phyloP scores from a whole-genome alignment of 2,329 filamentous ascomycete genomes.

The Myriosclerotinia scirpicola region DNA sequence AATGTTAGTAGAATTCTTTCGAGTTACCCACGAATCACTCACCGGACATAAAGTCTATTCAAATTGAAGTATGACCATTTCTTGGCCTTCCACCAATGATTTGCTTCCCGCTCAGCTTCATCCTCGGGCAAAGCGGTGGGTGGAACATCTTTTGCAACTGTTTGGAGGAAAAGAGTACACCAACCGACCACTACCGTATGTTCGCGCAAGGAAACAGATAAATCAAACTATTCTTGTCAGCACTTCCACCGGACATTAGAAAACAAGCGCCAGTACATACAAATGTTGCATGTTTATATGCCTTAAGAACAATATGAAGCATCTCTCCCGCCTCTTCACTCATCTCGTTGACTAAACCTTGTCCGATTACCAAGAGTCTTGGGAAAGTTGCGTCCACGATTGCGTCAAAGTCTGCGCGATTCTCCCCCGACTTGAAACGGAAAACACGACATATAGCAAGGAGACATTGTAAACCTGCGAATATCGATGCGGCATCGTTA shows the following conservation, averaged over 20 bases:
- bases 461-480: conserved; percentile 90
- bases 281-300: conserved; percentile 98
- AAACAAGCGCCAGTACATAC: conserved; percentile 52
- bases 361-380: conserved; percentile 80
- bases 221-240: conserved; percentile 68
- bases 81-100: conserved; percentile 99
- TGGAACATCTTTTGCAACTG: conserved; percentile 82
- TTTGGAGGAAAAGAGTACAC: conserved; percentile 92
- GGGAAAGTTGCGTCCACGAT: conserved; percentile 92
- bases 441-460: conserved; percentile 94
- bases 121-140: conserved; percentile 76
- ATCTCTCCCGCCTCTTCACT: conserved; percentile 96
- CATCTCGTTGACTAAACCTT: conserved; percentile 83
- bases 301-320: conserved; percentile 90
- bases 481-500: conserved; percentile 81
- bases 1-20: conserved; percentile 24
- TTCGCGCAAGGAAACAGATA: conserved; percentile 73
- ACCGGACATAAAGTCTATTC: conserved; percentile 93
- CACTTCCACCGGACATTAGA: conserved; percentile 29
- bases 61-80: conserved; percentile 99
- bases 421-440: conserved; percentile 81
- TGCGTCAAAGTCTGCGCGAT: conserved; percentile 85
- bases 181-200: conserved; percentile 86
- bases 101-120: conserved; percentile 80
- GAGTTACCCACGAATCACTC: conserved; percentile 38